A percentile compares a stretch with the other conserved stretches of the same genome.
Evolutionary conservation across 2,329 filamentous ascomycete species (phyloP).

Genomic region (Ascochyta koolunga): DNA sequence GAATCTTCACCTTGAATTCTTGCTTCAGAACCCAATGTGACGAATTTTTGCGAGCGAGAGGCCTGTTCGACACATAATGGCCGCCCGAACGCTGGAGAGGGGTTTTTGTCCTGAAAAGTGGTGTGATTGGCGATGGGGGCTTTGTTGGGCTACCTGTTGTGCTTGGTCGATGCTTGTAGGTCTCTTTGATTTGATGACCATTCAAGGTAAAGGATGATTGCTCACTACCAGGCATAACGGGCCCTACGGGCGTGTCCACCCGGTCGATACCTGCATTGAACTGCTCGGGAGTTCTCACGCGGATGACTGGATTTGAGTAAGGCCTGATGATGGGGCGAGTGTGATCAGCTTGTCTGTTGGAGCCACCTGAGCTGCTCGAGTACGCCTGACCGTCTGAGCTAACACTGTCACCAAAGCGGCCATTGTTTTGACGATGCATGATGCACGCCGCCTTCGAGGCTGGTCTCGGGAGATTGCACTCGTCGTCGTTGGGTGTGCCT

Average conservation of each 20-base stretch:
- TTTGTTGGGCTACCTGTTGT: background rate
- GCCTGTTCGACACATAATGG: background rate
- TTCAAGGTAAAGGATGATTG: conserved; percentile 17
- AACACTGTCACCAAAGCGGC: conserved; percentile 6
- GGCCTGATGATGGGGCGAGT: conserved; percentile 12
- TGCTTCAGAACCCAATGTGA: conserved; percentile 28
- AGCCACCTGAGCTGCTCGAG: conserved; percentile 26
- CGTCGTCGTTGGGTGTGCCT: background rate
- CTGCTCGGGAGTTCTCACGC: conserved; percentile 5
- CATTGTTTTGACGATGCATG: conserved; percentile 16
- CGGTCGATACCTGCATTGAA: background rate
- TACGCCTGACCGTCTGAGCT: conserved; percentile 15
- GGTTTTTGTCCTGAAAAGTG: background rate
- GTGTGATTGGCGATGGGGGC: background rate
- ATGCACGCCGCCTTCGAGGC: background rate
- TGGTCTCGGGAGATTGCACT: background rate
- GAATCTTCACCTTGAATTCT: conserved; percentile 30
- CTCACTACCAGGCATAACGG: conserved; percentile 8
- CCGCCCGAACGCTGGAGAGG: background rate
- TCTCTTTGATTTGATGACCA: conserved; percentile 24
- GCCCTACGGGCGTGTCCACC: background rate
- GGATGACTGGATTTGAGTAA: background rate
- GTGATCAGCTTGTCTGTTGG: conserved; percentile 4
- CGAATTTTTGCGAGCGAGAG: conserved; percentile 1
- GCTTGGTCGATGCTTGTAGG: conserved; percentile 12